Evolutionary conservation across 768 basidiomycete species (phyloP), one percentile per base, ranked within the genome.

Genomic region (Piloderma croceum): DNA sequence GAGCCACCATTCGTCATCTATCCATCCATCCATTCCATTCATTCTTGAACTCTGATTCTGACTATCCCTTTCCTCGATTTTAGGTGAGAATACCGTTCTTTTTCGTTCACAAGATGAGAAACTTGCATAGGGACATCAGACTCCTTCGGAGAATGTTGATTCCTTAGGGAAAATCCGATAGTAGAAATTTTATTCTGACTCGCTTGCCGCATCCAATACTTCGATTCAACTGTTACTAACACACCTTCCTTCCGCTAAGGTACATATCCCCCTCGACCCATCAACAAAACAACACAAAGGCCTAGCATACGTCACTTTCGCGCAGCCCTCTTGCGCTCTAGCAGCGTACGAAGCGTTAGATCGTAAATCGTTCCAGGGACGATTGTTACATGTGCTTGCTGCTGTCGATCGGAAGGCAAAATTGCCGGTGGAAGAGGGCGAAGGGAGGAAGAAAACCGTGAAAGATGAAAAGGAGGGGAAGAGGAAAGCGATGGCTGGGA

Each of bases 301-400:
- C 10, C 63, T 84, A 1, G 83, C 75, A 1, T 86, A 77, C 48
- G 68, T 83, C 23, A 66, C 69, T 3, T 86, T 73, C 43, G 56
- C 47, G 6, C 57, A 65, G 2, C 56, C 77, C 0, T 43, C 63
- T 3, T 59, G 66, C 12, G 83, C 84, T 0, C 51, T 91, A 1
- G 63, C 71, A 0, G 96, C 94, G 1, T 90, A 82, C 49, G 74
- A 81, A 41, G 70, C 70, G 0, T 71, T 97, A 24, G 93, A 98
- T 57, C 80, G 79, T 42, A 81, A 72, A 25, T 80, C 89, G 0
- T 92, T 96, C 60, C 91, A 93, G 63, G 96, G 96, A 3, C 80
- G 96, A 21, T 60, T 98, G 1, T 59, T 99, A 2, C 96, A 98
- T 55, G 81, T 98, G 39, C 69, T 99, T 1, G 86, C 87, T 0